Base-by-base conservation (phyloP, 257 asterid genomes). In the Prunella vulgaris region DNA sequence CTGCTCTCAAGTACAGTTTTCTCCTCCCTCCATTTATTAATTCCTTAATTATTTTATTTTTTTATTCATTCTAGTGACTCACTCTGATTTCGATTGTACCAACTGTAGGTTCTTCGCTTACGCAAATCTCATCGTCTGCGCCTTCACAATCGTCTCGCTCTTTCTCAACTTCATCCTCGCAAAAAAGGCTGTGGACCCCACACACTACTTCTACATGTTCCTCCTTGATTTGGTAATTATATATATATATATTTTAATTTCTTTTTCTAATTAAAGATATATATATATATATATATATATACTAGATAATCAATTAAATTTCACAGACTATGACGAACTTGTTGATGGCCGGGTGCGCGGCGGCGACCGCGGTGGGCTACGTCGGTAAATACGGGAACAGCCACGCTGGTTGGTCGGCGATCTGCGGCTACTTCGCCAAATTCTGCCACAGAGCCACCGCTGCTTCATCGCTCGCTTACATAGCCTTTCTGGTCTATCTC, bases 341-440 rank as follows among this genome's bases (percentile, higher is more conserved):
- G 70, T 14, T 87, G 82, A 76, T 83, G 73, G 84, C 84, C 0
- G 93, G 84, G 7, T 84, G 87, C 71, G 83, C 90, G 24, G 84
- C 95, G 21, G 95, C 95, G 7, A 81, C 88, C 0, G 77, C 95
- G 5, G 57, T 85, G 1, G 96, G 96, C 0, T 79, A 69, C 64
- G 64, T 90, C n/a, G 96, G 87, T 2, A 84, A 81, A 53, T 76
- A 85, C 38, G 96, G 96, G 8, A 72, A 87, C 49, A 74, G 52
- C 44, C 86, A 81, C 61, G 48, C 88, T 0, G 93, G 93, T 0
- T 90, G 96, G 96, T 14, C 64, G 79, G 69, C 83, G 1, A 60
- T 87, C 6, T 90, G 96, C 68, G 84, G 77, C 51, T 72, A 80
- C 32, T 85, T 90, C 20, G 64, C 17, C 14, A 72, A 76, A 46